These are phyloP conservation scores for Iberis amara DNA, from an alignment of 441 rosid genomes.

Conservation along the genomic window DNA sequence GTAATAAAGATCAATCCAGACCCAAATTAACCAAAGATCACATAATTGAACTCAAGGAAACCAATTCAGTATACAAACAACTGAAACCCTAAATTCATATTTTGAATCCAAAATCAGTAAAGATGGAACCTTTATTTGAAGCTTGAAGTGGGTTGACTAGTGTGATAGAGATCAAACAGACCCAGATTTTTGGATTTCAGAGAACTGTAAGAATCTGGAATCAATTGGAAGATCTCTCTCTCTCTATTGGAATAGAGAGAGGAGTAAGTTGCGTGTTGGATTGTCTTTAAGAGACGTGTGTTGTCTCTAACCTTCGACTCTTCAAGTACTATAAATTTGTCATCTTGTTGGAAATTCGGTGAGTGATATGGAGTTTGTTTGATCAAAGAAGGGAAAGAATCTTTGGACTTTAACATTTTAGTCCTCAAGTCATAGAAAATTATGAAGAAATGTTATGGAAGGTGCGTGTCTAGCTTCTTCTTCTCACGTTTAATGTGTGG, in stretches of 20 bases:
- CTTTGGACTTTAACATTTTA: background rate
- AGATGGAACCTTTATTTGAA: constrained; percentile 22
- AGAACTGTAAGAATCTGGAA: constrained; percentile 11
- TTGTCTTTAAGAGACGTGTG: constrained; percentile 20
- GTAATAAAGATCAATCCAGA: background rate
- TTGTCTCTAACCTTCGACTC: background rate
- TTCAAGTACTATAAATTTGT: background rate
- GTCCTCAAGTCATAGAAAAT: constrained; percentile 4
- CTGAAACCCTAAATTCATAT: background rate
- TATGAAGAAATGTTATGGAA: background rate
- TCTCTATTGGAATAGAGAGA: constrained; percentile 10
- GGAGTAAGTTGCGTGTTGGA: constrained; percentile 27
- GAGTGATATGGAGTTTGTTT: background rate
- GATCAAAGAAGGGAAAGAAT: constrained; percentile 10
- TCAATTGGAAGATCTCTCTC: background rate
- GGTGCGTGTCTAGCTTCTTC: constrained; percentile 34
- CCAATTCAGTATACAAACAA: background rate
- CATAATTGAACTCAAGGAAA: background rate
- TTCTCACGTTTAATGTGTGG: constrained; percentile 30
- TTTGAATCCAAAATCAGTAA: background rate
- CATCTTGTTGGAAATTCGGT: background rate
- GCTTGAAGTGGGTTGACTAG: constrained; percentile 22
- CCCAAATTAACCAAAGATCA: background rate
- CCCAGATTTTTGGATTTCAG: constrained; percentile 6
- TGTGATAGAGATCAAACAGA: constrained; percentile 22